phyloP scores from a whole-genome alignment of 352 stramenopile species.

The Thalassiosira hispida region DNA sequence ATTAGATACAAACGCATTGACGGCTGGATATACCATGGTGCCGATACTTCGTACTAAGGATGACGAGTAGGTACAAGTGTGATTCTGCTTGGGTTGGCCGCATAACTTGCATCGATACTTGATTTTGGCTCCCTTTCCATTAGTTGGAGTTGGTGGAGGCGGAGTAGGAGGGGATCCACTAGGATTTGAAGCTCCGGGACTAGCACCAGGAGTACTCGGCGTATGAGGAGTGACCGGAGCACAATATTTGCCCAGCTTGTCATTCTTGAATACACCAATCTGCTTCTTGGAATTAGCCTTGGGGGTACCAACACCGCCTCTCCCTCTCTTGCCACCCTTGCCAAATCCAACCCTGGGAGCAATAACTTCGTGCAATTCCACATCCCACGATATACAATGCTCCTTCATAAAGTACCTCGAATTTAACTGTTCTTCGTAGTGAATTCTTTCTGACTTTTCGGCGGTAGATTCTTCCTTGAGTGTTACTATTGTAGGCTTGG shows the following conservation, averaged over 20 bases:
- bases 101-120: conserved; percentile 80
- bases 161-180: background rate
- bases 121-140: conserved; percentile 57
- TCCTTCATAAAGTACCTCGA: conserved; percentile 77
- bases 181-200: background rate
- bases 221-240: conserved; percentile 23
- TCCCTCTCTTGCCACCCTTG: conserved; percentile 15
- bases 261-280: conserved; percentile 5
- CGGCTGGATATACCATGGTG: conserved; percentile 69
- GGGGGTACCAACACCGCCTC: conserved; percentile 5
- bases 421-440: conserved; percentile 69
- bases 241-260: conserved; percentile 3
- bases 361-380: conserved; percentile 61
- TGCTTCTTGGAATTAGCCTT: conserved; percentile 6
- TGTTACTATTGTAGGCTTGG: background rate
- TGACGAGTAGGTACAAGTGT: conserved; percentile 69
- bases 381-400: conserved; percentile 79
- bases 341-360: conserved; percentile 13
- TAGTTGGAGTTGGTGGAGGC: background rate
- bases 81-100: conserved; percentile 79
- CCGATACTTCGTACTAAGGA: conserved; percentile 76
- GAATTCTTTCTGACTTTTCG: conserved; percentile 32
- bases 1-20: conserved; percentile 73
- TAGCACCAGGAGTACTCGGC: background rate
- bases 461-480: conserved; percentile 5